Evolutionary conservation across 306 rosid genomes (phyloP).

Genomic region (Pyrus bretschneideri): DNA sequence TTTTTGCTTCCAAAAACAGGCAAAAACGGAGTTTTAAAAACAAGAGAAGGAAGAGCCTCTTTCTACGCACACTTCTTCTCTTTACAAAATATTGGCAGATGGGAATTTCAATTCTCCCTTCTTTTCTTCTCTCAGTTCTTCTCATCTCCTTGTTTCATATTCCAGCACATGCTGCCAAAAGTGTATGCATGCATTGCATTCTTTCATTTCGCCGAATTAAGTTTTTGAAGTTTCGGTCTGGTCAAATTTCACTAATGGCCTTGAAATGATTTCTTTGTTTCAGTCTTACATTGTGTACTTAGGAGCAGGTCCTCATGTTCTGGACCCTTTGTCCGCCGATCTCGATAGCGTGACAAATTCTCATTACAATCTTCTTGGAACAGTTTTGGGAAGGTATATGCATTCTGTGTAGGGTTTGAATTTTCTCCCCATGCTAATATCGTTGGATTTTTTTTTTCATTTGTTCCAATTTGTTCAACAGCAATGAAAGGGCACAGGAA

Average conservation of each 20-base stretch:
- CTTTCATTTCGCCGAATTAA: background rate
- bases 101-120: constrained; percentile 8
- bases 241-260: background rate
- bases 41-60: constrained; percentile 3
- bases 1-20: constrained; percentile 1
- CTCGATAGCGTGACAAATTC: constrained; percentile 22
- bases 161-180: constrained; percentile 27
- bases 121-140: constrained; percentile 19
- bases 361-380: constrained; percentile 45
- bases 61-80: background rate
- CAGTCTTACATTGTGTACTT: constrained; percentile 75
- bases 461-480: constrained; percentile 1
- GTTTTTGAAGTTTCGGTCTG: background rate
- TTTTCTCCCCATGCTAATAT: background rate
- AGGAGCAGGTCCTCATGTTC: constrained; percentile 41
- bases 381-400: constrained; percentile 46
- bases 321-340: constrained; percentile 16
- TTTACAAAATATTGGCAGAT: constrained; percentile 11
- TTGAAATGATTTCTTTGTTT: background rate
- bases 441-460: background rate
- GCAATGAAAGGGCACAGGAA: constrained; percentile 38
- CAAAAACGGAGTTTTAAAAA: background rate
- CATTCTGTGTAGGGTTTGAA: background rate
- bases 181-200: constrained; percentile 21
- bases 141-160: constrained; percentile 23